Conservation (phyloP, 176 grass and related monocot genomes). For the Zea luxurians region DNA sequence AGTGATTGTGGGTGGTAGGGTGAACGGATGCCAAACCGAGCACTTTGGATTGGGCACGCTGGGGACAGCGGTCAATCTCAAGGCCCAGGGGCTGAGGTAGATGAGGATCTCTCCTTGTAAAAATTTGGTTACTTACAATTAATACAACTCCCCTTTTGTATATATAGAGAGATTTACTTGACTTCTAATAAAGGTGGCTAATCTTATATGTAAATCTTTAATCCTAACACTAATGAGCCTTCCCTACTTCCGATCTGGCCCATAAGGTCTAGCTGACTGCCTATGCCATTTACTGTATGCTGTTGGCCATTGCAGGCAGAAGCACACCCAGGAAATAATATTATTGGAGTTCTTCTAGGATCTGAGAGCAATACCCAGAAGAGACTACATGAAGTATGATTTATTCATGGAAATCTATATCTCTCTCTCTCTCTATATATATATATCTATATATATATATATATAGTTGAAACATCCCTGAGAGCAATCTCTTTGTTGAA, state of each 20-base stretch:
- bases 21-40: not conserved
- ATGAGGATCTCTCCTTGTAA: not conserved
- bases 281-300: conserved; percentile 19
- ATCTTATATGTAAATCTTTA: not conserved
- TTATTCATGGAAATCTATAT: not conserved
- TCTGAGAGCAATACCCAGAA: conserved; percentile 75
- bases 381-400: conserved; percentile 75
- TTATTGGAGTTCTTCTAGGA: conserved; percentile 78
- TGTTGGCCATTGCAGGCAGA: conserved; percentile 56
- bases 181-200: not conserved
- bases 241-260: not conserved
- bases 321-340: conserved; percentile 61
- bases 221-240: not conserved
- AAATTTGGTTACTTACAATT: not conserved
- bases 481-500: conserved; percentile 1
- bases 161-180: not conserved
- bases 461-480: conserved; percentile 10
- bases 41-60: not conserved
- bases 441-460: too few relatives aligned
- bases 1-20: not conserved
- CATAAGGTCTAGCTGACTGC: not conserved
- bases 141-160: not conserved
- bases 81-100: not conserved
- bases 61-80: not conserved
- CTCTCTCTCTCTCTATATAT: too few relatives aligned